These are phyloP conservation scores for Lipomyces sp. DNA, from an alignment of 805 yeast species.

Conservation along the genomic window DNA sequence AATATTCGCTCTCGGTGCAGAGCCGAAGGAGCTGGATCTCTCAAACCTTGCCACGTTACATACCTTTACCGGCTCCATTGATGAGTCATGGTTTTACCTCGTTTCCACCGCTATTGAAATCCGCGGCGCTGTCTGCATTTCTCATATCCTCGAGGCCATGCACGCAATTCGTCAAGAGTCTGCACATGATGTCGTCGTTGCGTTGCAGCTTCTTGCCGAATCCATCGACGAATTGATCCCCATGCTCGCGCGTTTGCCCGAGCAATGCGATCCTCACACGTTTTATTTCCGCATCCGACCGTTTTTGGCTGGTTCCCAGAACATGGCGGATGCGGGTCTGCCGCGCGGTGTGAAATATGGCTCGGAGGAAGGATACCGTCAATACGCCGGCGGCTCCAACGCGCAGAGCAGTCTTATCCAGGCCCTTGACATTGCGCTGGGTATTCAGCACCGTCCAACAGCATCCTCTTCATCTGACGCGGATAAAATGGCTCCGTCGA, in stretches of 20 bases:
- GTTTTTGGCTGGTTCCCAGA: conserved; percentile 89
- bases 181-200: conserved; percentile 41
- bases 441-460: conserved; percentile 74
- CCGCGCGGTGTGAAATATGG: conserved; percentile 70
- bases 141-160: conserved; percentile 65
- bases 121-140: conserved; percentile 69
- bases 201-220: conserved; percentile 67
- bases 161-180: conserved; percentile 51
- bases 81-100: conserved; percentile 91
- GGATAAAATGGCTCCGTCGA: conserved; percentile 17
- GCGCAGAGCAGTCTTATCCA: conserved; percentile 91
- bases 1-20: conserved; percentile 31
- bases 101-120: conserved; percentile 84
- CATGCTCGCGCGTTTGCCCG: conserved; percentile 77
- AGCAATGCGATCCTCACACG: conserved; percentile 91
- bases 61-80: conserved; percentile 86
- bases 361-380: conserved; percentile 42
- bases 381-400: conserved; percentile 78
- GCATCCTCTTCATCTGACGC: neutral
- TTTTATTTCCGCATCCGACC: conserved; percentile 87
- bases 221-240: conserved; percentile 69
- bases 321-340: conserved; percentile 83
- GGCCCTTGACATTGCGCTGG: conserved; percentile 71
- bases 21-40: conserved; percentile 56
- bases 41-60: conserved; percentile 72